phyloP scores from a whole-genome alignment of 2,329 filamentous ascomycete genomes.

The Colletotrichum noveboracense region DNA sequence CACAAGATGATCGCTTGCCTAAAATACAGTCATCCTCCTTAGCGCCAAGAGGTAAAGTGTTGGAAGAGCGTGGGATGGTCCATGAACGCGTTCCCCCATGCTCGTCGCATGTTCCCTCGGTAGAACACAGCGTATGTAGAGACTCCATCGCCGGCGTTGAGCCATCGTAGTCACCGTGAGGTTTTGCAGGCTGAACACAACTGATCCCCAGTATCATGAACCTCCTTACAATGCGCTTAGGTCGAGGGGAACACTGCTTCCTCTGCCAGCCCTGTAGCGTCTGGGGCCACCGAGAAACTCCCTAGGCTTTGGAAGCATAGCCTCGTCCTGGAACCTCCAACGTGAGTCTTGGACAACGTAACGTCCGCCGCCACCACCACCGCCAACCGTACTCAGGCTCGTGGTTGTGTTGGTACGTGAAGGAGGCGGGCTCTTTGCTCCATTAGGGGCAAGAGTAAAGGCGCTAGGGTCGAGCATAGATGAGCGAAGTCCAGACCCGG shows the following conservation, averaged over 20 bases:
- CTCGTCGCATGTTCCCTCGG: neutral
- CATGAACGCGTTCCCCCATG: neutral
- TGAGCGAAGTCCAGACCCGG: slow-evolving; percentile 54
- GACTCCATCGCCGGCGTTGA: neutral
- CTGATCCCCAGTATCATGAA: neutral
- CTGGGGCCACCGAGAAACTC: slow-evolving; percentile 77
- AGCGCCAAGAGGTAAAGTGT: neutral
- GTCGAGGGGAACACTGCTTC: slow-evolving; percentile 92
- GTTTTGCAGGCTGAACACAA: neutral
- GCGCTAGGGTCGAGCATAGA: slow-evolving; percentile 77
- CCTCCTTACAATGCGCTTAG: slow-evolving; percentile 59
- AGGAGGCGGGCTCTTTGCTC: slow-evolving; percentile 55
- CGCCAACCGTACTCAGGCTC: neutral
- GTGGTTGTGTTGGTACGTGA: slow-evolving; percentile 37
- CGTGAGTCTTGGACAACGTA: slow-evolving; percentile 76
- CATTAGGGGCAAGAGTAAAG: slow-evolving; percentile 75
- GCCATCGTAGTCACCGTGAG: neutral
- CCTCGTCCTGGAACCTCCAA: slow-evolving; percentile 88
- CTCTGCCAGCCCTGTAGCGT: slow-evolving; percentile 87
- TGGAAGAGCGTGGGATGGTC: neutral
- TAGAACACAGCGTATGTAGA: neutral
- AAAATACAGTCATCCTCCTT: neutral
- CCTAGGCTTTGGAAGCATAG: slow-evolving; percentile 82
- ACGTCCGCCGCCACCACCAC: slow-evolving; percentile 34
- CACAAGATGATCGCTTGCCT: neutral